Evolutionary conservation across 805 yeast genomes (phyloP).

Genomic region (Yamadazyma takamatsuzukensis): DNA sequence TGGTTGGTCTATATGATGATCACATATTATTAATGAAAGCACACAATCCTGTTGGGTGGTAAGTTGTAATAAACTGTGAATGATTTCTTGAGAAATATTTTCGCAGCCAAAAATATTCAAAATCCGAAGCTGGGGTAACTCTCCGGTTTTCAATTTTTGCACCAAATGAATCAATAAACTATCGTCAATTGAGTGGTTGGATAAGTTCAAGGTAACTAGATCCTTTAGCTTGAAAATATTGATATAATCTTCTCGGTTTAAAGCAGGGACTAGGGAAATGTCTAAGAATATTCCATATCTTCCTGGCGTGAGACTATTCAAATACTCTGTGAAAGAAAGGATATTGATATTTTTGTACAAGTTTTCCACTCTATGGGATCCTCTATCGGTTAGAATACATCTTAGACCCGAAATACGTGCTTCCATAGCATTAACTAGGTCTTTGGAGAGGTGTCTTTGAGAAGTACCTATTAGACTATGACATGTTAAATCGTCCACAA

Average conservation of each 20-base stretch:
- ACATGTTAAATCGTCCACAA: no score
- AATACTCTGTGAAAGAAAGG: slow-evolving; percentile 16
- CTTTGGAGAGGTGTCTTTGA: not conserved
- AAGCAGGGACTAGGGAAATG: slow-evolving; percentile 16
- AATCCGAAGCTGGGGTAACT: slow-evolving; percentile 17
- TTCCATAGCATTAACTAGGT: no score
- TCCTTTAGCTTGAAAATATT: slow-evolving; percentile 23
- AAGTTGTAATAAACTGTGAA: slow-evolving; percentile 9
- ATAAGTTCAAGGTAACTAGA: slow-evolving; percentile 28
- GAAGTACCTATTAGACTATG: not conserved
- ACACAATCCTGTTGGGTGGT: slow-evolving; percentile 1
- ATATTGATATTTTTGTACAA: slow-evolving; percentile 27
- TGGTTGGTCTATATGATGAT: no score
- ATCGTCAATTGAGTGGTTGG: slow-evolving; percentile 28
- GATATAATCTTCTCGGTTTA: slow-evolving; percentile 19
- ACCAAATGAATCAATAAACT: slow-evolving; percentile 23
- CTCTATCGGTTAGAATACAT: no score
- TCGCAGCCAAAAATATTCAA: slow-evolving; percentile 22
- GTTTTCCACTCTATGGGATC: slow-evolving; percentile 32
- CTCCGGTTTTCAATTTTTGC: slow-evolving; percentile 13
- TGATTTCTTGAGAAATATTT: slow-evolving; percentile 11
- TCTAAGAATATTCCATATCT: slow-evolving; percentile 26
- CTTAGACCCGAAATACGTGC: not conserved
- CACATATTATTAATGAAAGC: slow-evolving; percentile 15
- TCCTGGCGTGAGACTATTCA: slow-evolving; percentile 14